These are phyloP conservation scores for Huntiella abstrusa DNA, from an alignment of 2,329 filamentous ascomycete genomes.

Conservation along the genomic window DNA sequence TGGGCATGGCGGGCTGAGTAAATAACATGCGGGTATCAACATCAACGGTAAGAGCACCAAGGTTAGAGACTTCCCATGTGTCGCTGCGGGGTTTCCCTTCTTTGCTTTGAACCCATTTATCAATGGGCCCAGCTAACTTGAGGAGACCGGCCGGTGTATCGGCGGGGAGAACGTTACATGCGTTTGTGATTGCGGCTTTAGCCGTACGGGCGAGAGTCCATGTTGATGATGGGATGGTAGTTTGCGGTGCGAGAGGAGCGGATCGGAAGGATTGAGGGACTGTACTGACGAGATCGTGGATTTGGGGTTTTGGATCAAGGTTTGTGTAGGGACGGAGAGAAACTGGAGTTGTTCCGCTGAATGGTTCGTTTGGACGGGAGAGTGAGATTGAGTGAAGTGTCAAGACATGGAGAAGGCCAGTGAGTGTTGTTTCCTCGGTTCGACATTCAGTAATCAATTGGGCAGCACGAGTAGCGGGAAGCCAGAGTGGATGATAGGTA, in stretches of 20 bases:
- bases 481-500: slow-evolving; percentile 20
- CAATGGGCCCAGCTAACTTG: slow-evolving; percentile 25
- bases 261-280: slow-evolving; percentile 15
- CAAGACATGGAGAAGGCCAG: slow-evolving; percentile 29
- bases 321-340: slow-evolving; percentile 19
- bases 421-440: slow-evolving; percentile 25
- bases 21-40: slow-evolving; percentile 25
- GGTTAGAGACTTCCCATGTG: slow-evolving; percentile 35
- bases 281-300: slow-evolving; percentile 20
- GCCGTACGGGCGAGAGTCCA: slow-evolving; percentile 25
- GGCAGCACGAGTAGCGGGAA: slow-evolving; percentile 17
- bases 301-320: not conserved
- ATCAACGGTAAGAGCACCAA: slow-evolving; percentile 23
- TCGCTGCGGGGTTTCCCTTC: slow-evolving; percentile 23
- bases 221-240: slow-evolving; percentile 14
- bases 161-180: slow-evolving; percentile 19
- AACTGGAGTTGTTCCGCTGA: slow-evolving; percentile 22
- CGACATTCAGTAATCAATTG: slow-evolving; percentile 23
- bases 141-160: slow-evolving; percentile 27
- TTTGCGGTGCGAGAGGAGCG: not conserved
- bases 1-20: slow-evolving; percentile 27
- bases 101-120: slow-evolving; percentile 21
- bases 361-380: slow-evolving; percentile 18
- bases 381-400: slow-evolving; percentile 22
- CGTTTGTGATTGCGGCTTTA: slow-evolving; percentile 19